Conservation (phyloP, 148 eudicot genomes). For the Gaultheria prostrata region DNA sequence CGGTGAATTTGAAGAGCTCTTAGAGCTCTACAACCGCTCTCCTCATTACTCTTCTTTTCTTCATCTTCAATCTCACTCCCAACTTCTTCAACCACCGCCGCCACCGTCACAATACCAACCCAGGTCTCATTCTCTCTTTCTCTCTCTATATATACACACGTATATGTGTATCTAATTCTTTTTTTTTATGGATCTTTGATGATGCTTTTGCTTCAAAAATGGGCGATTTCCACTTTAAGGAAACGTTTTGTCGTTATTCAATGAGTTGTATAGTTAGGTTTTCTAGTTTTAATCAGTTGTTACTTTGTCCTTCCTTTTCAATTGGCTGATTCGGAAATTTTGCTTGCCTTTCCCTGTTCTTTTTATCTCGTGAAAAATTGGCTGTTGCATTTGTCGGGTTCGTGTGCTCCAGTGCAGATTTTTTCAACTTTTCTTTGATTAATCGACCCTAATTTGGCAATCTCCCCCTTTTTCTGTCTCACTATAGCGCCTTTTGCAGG, state of each 20-base stretch:
- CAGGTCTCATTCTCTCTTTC: slow-evolving; percentile 33
- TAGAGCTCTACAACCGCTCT: slow-evolving; percentile 32
- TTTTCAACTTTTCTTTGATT: not conserved
- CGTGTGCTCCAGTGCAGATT: not conserved
- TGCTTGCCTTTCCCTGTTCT: not conserved
- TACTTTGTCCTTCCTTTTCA: slow-evolving; percentile 9
- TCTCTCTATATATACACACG: not conserved
- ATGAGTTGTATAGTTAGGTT: not conserved
- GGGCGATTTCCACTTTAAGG: not conserved
- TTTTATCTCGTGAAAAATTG: not conserved
- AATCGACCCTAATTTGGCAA: not conserved
- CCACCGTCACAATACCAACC: slow-evolving; percentile 22
- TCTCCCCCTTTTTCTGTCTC: not conserved
- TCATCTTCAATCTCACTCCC: slow-evolving; percentile 23
- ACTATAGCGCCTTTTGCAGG: not conserved
- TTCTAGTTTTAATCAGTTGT: slow-evolving; percentile 10
- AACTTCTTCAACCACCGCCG: slow-evolving; percentile 12
- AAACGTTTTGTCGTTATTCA: not conserved
- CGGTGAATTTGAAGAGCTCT: slow-evolving; percentile 55
- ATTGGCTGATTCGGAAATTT: not conserved
- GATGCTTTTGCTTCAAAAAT: slow-evolving; percentile 1
- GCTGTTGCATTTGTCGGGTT: not conserved
- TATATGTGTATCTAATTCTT: not conserved
- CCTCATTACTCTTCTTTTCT: slow-evolving; percentile 15
- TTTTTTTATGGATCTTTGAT: not conserved